phyloP scores from a whole-genome alignment of 352 stramenopile genomes.

The Phytophthora podocarpi region DNA sequence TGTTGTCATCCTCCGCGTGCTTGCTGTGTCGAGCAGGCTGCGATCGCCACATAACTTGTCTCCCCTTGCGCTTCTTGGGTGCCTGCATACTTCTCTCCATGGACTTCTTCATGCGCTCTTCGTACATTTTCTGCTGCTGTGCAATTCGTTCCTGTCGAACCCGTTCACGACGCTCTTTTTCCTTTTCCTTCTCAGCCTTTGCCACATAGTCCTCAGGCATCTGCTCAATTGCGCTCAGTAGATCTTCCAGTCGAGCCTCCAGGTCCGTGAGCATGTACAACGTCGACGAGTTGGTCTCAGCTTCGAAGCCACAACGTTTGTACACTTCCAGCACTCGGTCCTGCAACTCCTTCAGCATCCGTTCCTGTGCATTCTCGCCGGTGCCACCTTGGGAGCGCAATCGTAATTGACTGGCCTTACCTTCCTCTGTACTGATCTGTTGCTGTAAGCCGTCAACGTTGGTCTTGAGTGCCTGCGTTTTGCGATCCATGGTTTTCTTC shows the following conservation, averaged over 20 bases:
- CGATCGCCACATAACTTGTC: constrained; percentile 94
- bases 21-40: constrained; percentile 80
- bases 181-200: constrained; percentile 95
- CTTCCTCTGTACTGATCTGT: constrained; percentile 88
- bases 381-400: constrained; percentile 69
- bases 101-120: constrained; percentile 94
- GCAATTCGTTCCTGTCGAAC: constrained; percentile 91
- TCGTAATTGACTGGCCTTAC: constrained; percentile 77
- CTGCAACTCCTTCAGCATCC: constrained; percentile 90
- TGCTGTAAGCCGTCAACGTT: constrained; percentile 92
- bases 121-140: constrained; percentile 94
- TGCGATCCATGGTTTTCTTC: constrained; percentile 89
- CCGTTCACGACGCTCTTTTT: constrained; percentile 92
- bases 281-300: constrained; percentile 90
- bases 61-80: constrained; percentile 91
- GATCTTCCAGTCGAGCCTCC: constrained; percentile 90
- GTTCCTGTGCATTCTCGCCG: constrained; percentile 89
- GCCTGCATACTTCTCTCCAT: constrained; percentile 94
- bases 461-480: constrained; percentile 81
- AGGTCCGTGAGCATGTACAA: constrained; percentile 95
- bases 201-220: constrained; percentile 95
- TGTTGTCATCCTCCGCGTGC: constrained; percentile 78
- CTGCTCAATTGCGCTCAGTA: constrained; percentile 90
- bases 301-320: constrained; percentile 93
- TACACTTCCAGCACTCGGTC: constrained; percentile 91